phyloP scores from a whole-genome alignment of 306 rosid species.

The Cucurbita pepo region DNA sequence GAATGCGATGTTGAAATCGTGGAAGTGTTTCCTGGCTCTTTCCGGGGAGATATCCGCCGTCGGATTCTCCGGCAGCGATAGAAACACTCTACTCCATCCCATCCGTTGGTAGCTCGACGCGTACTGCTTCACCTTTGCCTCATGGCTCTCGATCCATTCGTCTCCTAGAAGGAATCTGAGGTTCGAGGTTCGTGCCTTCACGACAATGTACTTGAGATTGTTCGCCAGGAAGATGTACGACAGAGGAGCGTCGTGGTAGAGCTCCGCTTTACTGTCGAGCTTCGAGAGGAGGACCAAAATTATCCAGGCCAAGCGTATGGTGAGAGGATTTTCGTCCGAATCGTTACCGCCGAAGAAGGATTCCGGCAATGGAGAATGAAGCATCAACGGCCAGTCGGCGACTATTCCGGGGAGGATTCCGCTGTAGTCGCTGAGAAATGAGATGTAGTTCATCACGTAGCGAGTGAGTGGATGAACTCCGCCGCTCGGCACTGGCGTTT shows the following conservation, averaged over 20 bases:
- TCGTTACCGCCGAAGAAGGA: conserved; percentile 27
- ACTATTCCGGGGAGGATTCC: conserved; percentile 34
- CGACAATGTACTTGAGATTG: conserved; percentile 71
- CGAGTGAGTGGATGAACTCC: conserved; percentile 87
- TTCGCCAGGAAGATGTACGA: conserved; percentile 84
- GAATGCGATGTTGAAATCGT: conserved; percentile 26
- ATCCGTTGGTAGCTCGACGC: conserved; percentile 51
- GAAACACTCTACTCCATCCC: conserved; percentile 56
- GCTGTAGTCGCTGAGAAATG: conserved; percentile 47
- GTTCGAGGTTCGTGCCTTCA: conserved; percentile 39
- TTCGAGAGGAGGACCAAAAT: conserved; percentile 65
- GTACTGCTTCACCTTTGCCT: conserved; percentile 52
- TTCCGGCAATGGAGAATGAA: conserved; percentile 45
- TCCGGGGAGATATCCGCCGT: conserved; percentile 36
- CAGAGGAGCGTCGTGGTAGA: conserved; percentile 55
- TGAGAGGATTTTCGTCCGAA: conserved; percentile 16
- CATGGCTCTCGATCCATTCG: conserved; percentile 46
- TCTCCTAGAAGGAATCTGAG: conserved; percentile 41
- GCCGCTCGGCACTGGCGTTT: conserved; percentile 48
- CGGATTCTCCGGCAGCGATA: conserved; percentile 38
- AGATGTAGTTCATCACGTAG: conserved; percentile 70
- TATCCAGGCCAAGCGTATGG: conserved; percentile 49
- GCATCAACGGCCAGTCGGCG: conserved; percentile 34
- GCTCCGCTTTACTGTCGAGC: conserved; percentile 52
- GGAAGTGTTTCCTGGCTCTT: conserved; percentile 18